A percentile compares a stretch with the other conserved stretches of the same genome.
phyloP scores from a whole-genome alignment of 2,329 filamentous ascomycete species.

The Cercospora sojina region DNA sequence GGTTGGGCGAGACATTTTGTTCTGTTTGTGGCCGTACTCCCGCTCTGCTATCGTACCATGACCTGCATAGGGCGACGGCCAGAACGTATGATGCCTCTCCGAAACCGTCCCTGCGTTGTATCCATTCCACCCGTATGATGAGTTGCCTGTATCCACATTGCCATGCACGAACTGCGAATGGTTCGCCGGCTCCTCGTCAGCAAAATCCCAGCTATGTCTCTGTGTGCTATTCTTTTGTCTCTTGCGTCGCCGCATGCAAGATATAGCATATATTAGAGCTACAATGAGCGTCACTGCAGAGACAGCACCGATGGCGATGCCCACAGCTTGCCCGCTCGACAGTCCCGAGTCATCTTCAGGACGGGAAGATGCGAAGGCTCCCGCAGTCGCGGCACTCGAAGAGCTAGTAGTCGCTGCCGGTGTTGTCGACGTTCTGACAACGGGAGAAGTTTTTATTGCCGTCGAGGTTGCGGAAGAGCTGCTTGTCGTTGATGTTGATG shows the following conservation, averaged over 20 bases:
- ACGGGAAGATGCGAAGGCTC: slow-evolving; percentile 11
- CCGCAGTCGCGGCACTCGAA: neutral
- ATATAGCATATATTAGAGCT: slow-evolving; percentile 25
- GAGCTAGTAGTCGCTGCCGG: neutral
- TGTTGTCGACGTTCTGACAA: neutral
- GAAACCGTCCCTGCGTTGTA: neutral
- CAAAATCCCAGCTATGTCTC: slow-evolving; percentile 37
- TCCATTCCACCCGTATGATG: neutral
- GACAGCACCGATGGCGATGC: slow-evolving; percentile 36
- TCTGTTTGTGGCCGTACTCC: slow-evolving; percentile 2
- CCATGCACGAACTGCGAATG: slow-evolving; percentile 25
- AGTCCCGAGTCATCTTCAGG: slow-evolving; percentile 19
- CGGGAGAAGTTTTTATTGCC: neutral
- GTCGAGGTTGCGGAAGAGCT: neutral
- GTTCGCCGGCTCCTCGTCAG: slow-evolving; percentile 34
- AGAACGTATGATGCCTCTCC: slow-evolving; percentile 26
- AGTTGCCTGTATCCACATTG: neutral
- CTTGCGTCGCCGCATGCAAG: slow-evolving; percentile 28
- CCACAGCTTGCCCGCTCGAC: slow-evolving; percentile 36
- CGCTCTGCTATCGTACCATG: slow-evolving; percentile 1
- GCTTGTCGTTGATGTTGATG: slow-evolving; percentile 2
- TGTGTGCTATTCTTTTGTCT: slow-evolving; percentile 13
- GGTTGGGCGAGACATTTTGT: neutral
- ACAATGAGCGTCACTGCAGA: slow-evolving; percentile 30
- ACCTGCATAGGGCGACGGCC: slow-evolving; percentile 16